Conservation (phyloP, 2,329 filamentous ascomycete genomes). For the Verticillium alfalfae region DNA sequence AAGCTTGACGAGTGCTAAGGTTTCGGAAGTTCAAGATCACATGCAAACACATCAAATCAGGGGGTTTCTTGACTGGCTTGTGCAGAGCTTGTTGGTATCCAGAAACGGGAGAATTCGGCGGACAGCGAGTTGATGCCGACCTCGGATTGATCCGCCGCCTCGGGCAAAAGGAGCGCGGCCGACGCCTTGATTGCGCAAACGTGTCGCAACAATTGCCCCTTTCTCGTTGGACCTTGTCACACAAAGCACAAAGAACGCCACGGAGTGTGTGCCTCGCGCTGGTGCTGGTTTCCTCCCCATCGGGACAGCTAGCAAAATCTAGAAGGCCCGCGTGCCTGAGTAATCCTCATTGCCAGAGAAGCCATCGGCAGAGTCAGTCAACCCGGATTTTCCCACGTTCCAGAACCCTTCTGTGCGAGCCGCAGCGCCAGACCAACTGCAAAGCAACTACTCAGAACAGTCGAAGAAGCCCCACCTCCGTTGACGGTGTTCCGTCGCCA, state of each 20-base stretch:
- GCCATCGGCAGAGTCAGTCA: background rate
- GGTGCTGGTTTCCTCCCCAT: background rate
- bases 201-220: background rate
- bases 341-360: background rate
- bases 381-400: background rate
- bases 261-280: background rate
- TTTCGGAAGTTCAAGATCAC: background rate
- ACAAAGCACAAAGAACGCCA: background rate
- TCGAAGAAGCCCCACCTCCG: background rate
- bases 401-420: background rate
- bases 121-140: background rate
- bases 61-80: background rate
- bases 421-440: background rate
- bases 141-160: background rate
- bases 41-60: background rate
- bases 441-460: background rate
- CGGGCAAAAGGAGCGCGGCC: background rate
- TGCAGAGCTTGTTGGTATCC: background rate
- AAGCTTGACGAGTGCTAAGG: background rate
- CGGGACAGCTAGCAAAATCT: background rate
- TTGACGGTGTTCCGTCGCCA: background rate
- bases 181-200: background rate
- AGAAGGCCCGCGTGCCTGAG: background rate
- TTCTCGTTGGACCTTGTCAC: background rate
- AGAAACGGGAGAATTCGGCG: background rate